Evolutionary conservation across 306 rosid genomes (phyloP).

Genomic region (Casuarina glauca): DNA sequence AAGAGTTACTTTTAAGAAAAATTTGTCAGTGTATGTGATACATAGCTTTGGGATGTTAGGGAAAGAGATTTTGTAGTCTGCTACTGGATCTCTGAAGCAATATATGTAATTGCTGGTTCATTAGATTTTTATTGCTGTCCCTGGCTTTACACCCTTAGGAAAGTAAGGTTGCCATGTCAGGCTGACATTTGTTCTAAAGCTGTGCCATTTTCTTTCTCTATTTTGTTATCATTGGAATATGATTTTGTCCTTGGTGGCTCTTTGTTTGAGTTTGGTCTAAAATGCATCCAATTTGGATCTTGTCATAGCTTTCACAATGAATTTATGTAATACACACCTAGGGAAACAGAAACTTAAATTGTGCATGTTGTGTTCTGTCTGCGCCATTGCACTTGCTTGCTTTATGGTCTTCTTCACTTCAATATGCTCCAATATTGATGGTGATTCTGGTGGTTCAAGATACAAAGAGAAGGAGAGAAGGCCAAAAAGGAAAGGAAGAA

Average conservation of each 20-base stretch:
- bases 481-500: constrained; percentile 35
- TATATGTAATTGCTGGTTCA: background rate
- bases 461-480: constrained; percentile 24
- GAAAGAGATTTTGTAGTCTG: background rate
- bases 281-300: background rate
- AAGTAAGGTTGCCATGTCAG: no score
- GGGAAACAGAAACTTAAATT: background rate
- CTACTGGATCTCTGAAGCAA: background rate
- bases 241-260: no score
- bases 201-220: no score
- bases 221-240: no score
- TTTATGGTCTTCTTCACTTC: background rate
- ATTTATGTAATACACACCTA: background rate
- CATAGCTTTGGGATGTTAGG: background rate
- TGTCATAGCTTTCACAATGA: background rate
- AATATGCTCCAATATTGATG: constrained; percentile 1
- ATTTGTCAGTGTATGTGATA: background rate
- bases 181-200: no score
- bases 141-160: background rate
- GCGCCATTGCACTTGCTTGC: background rate
- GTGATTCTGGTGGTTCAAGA: constrained; percentile 10
- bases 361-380: background rate
- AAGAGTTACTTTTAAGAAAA: background rate
- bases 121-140: background rate
- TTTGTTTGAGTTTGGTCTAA: background rate